Evolutionary conservation across 805 yeast genomes (phyloP), one percentile per base, ranked within the genome.

Genomic region (Komagataella pastoris): DNA sequence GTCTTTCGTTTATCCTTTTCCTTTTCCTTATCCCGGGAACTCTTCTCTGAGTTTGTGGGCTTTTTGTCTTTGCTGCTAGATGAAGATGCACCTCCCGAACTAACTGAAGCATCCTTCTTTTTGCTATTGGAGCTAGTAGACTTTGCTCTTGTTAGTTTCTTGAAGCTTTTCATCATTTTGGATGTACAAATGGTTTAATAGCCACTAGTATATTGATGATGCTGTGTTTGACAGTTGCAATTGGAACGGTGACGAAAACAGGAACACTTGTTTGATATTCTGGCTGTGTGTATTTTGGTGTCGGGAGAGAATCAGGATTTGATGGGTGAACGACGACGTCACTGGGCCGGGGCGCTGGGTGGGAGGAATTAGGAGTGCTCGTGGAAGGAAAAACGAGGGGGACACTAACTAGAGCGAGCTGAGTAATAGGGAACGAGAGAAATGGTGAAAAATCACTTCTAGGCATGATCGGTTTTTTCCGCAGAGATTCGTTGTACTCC

Each of bases 101-200:
- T 30, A 30, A 14, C 40, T 10, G 40, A 30, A 30, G 40, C 40
- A 7, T 46, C 47, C 47, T 46, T 46, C 47, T 46, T 46, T 46
- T 46, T 46, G 47, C 24, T 46, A 46, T 18, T 46, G 7, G 60
- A 51, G 56, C 63, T 49, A 63, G 62, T 63, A 63, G 59, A 58
- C 65, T 72, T 64, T 57, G 61, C 63, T 48, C 75, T 65, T 53
- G 67, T 63, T 51, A 73, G 73, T 61, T 80, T 70, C 61, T 80
- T 81, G 65, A 81, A 81, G 24, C 86, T 86, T 68, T 80, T 81
- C 86, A 81, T 81, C 88, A 81, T 81, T 60, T 72, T 78, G 40
- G 40, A 30, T 30, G 40, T 30, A 30, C 40, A 30, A 30, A 30
- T 30, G 40, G 40, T 30, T 30, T 14, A 30, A 3, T 30, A 30